Conservation (phyloP, 1,284 basidiomycete genomes). For the Ceratobasidium sp. region DNA sequence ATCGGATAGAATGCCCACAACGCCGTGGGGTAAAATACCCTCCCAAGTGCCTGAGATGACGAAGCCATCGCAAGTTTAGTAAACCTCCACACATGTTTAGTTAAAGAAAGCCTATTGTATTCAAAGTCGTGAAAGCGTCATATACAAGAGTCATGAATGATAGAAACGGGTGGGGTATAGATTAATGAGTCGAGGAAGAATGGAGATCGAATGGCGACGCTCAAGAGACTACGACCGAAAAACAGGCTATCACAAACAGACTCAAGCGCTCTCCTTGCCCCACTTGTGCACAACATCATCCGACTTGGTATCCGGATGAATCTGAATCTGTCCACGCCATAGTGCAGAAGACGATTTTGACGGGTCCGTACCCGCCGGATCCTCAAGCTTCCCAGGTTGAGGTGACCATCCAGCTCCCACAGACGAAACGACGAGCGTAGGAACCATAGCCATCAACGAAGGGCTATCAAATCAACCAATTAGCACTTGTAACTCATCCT, state of each 20-base stretch:
- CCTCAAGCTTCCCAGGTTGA: constrained; percentile 68
- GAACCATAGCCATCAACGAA: constrained; percentile 86
- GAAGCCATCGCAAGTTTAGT: neutral
- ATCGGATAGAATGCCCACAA: neutral
- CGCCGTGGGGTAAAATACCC: neutral
- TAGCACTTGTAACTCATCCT: neutral
- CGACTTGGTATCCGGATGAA: constrained; percentile 47
- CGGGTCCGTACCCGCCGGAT: constrained; percentile 80
- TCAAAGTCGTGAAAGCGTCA: constrained; percentile 9
- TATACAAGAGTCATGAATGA: constrained; percentile 13
- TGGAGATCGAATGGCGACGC: no score
- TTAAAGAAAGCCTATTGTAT: constrained; percentile 7
- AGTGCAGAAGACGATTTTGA: constrained; percentile 80
- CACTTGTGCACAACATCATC: constrained; percentile 34
- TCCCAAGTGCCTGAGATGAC: neutral
- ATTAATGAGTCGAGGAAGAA: neutral
- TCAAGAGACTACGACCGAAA: no score
- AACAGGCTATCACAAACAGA: neutral
- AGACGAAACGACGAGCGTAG: constrained; percentile 83
- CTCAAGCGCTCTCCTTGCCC: constrained; percentile 30
- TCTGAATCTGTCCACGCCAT: constrained; percentile 60
- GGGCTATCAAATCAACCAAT: constrained; percentile 57
- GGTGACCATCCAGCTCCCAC: constrained; percentile 84
- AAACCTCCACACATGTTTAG: neutral
- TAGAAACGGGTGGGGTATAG: neutral